Evolutionary conservation across 2,329 filamentous ascomycete species (phyloP), one percentile per base, ranked within the genome.

Genomic region (Davidsoniella australis): DNA sequence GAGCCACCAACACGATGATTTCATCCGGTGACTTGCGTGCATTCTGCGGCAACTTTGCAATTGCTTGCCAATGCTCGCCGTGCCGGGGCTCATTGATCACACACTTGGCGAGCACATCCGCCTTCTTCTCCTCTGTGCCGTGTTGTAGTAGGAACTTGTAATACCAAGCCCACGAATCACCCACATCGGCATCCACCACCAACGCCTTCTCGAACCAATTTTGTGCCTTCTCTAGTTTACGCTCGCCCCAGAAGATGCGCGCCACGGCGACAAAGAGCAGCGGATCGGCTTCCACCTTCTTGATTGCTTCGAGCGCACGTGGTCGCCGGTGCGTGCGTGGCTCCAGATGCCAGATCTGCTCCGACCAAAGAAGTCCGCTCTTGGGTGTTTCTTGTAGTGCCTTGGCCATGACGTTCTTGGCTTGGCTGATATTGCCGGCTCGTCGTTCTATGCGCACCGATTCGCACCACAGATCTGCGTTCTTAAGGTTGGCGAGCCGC

Each of bases 131-230:
- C 51, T 86, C 81, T 4, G 87, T 95, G 8, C 91, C 93, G 66
- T 98, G 88, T 69, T 95, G 85, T 56, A 79, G 62, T 55, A 96
- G 61, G 63, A 96, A 98, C 63, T 89, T 88, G 64, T 87, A 91
- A 64, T 95, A 98, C 89, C 89, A 98, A 17, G 87, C 89, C 93
- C 93, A 98, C 9, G 80, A 84, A 67, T 98, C 93, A 46, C 91
- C 91, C 46, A 78, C 68, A 62, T 96, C 88, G 36, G 81, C 78
- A 59, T 98, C 87, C 10, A 91, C 69, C 48, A 94, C 72, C 50
- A 95, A 79, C 0, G 91, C 91, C 66, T 94, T 94, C 66, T 95
- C 87, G 63, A 98, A 98, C 91, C 91, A 98, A 55, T 78, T 88
- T 64, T 88, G 83, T 2, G 91, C 89, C 64, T 95, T 94, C 57